Evolutionary conservation across 768 basidiomycete species (phyloP), one percentile per base, ranked within the genome.

Genomic region (Lentinus brumalis): DNA sequence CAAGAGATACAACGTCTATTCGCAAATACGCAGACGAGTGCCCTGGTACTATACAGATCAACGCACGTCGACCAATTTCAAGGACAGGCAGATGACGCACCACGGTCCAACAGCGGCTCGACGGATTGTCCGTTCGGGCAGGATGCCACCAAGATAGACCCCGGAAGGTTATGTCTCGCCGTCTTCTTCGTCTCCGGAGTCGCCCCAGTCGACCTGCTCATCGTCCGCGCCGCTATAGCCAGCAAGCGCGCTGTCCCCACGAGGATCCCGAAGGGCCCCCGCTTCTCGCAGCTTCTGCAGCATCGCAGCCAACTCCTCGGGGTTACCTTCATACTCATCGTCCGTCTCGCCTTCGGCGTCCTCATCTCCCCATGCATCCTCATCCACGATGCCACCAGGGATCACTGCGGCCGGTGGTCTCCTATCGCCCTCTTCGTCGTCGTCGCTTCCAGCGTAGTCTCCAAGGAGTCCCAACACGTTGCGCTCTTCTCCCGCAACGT

Each of bases 141-240:
- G 21, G 21, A 26, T 26, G 21, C 21, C 21, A 26, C 21, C 1
- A 26, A 26, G 21, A 26, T 26, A 26, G 21, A 26, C 21, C 21
- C 21, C 21, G 21, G 21, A 26, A 26, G 21, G 21, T 12, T 47
- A 47, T 21, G 46, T 47, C 6, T n/a, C 52, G 40, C 61, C 66
- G 15, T 61, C 70, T 39, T 70, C 69, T 53, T 75, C 73, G 21
- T 67, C 71, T n/a, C 69, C 73, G 4, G 77, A 79, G 30, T 82
- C 83, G 32, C 80, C 83, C 75, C 85, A 85, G 67, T 86, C 84
- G 15, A 82, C 78, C 46, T 76, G 75, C 9, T 81, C 81, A n/a
- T 80, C 81, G 2, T 71, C 68, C 56, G 60, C 68, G 59, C 66
- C 69, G 53, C 45, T 78, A 42, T 66, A 73, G 59, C 50, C 61